These are phyloP conservation scores for Metschnikowia baotianmanensis DNA, from an alignment of 805 yeast genomes.

Conservation along the genomic window DNA sequence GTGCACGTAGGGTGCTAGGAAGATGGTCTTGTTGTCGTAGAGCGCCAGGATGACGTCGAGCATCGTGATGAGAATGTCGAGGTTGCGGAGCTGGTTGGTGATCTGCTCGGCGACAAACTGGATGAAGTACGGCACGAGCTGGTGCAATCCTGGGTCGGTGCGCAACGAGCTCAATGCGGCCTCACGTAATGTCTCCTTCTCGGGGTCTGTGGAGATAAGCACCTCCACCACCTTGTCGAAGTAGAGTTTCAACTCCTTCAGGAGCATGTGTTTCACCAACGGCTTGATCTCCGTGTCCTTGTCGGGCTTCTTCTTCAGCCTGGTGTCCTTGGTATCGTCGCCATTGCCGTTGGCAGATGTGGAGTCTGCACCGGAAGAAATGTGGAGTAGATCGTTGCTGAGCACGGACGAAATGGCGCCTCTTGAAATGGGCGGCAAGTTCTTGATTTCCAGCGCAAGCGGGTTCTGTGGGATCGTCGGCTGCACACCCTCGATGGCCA, in stretches of 20 bases:
- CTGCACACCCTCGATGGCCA: conserved; percentile 97
- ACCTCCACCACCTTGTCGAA: conserved; percentile 89
- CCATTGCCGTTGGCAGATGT: conserved; percentile 32
- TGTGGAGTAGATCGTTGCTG: conserved; percentile 35
- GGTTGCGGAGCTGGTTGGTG: conserved; percentile 77
- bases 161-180: conserved; percentile 85
- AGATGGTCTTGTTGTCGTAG: conserved; percentile 77
- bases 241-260: conserved; percentile 90
- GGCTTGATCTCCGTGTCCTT: conserved; percentile 74
- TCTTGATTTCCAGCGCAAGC: conserved; percentile 69
- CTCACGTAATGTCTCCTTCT: conserved; percentile 56
- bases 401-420: conserved; percentile 67
- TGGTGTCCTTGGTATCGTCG: conserved; percentile 31
- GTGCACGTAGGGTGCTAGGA: conserved; percentile 93
- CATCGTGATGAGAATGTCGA: conserved; percentile 74
- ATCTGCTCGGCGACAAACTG: conserved; percentile 96
- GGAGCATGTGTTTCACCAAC: conserved; percentile 88
- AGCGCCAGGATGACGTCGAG: conserved; percentile 84
- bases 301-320: conserved; percentile 27
- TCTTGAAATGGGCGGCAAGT: conserved; percentile 71
- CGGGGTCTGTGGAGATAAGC: conserved; percentile 55
- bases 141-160: conserved; percentile 95
- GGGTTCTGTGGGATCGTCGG: conserved; percentile 98
- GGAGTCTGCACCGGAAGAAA: conserved; percentile 1
- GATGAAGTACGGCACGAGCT: conserved; percentile 91